These are phyloP conservation scores for Aspergillus sp. DNA, from an alignment of 2,329 filamentous ascomycete genomes.

Conservation along the genomic window DNA sequence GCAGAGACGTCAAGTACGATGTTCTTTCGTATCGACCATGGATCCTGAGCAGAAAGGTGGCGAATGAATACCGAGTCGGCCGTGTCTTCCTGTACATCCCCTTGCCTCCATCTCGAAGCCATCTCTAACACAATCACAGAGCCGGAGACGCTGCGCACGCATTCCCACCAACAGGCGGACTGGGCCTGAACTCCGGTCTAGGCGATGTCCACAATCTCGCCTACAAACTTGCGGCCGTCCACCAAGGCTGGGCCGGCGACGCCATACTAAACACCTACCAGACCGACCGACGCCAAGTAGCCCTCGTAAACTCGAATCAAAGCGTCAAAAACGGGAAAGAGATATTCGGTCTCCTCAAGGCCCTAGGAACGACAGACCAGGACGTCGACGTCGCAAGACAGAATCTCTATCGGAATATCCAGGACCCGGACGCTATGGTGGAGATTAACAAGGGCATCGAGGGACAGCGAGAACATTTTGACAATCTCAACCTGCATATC, in stretches of 20 bases:
- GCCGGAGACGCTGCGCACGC: slow-evolving; percentile 58
- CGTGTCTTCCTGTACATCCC: slow-evolving; percentile 40
- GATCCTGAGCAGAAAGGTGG: slow-evolving; percentile 44
- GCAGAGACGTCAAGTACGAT: slow-evolving; percentile 32
- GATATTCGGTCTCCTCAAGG: slow-evolving; percentile 45
- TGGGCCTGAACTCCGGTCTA: slow-evolving; percentile 56
- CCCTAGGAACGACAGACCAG: slow-evolving; percentile 35
- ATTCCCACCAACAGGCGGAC: slow-evolving; percentile 54
- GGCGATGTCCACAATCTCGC: slow-evolving; percentile 53
- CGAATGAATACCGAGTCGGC: slow-evolving; percentile 36
- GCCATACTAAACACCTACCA: slow-evolving; percentile 39
- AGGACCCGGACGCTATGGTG: not conserved
- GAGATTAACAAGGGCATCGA: slow-evolving; percentile 14
- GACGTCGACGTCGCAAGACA: slow-evolving; percentile 4
- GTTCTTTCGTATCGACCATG: slow-evolving; percentile 44
- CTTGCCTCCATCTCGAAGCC: not conserved
- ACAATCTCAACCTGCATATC: slow-evolving; percentile 15
- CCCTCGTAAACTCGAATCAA: slow-evolving; percentile 42
- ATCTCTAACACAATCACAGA: slow-evolving; percentile 1
- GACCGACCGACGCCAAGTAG: slow-evolving; percentile 40
- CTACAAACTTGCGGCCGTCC: slow-evolving; percentile 41
- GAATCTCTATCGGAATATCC: slow-evolving; percentile 11
- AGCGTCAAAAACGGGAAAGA: slow-evolving; percentile 47
- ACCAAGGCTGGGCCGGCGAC: slow-evolving; percentile 28
- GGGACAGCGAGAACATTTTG: slow-evolving; percentile 16